These are phyloP conservation scores for Diaporthe caulivora DNA, from an alignment of 2,329 filamentous ascomycete genomes.

Conservation along the genomic window DNA sequence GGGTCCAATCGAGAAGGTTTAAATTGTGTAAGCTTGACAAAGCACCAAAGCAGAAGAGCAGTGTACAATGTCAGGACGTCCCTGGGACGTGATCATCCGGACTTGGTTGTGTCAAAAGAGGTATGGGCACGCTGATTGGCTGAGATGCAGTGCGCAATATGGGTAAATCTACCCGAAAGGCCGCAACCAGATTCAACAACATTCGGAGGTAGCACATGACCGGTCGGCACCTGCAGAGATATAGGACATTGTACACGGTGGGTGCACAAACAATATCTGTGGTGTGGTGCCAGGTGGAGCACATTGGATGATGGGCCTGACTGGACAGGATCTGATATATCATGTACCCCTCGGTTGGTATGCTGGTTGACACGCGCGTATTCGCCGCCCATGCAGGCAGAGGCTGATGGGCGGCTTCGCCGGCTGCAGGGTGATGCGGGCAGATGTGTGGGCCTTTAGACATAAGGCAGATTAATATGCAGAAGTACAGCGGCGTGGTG, in stretches of 20 bases:
- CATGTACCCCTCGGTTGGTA: background rate
- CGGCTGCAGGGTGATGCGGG: constrained; percentile 19
- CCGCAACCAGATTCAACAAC: background rate
- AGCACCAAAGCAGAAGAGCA: constrained; percentile 17
- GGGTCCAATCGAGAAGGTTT: constrained; percentile 27
- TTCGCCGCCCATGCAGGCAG: background rate
- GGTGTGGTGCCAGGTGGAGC: background rate
- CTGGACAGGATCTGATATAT: background rate
- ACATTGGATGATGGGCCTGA: background rate
- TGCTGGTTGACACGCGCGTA: background rate
- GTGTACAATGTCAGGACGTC: background rate
- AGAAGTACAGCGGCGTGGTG: constrained; percentile 6
- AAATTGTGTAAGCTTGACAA: constrained; percentile 34
- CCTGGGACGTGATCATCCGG: constrained; percentile 23
- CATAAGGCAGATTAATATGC: constrained; percentile 11
- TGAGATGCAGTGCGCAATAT: background rate
- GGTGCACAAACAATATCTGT: background rate
- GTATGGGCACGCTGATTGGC: constrained; percentile 5
- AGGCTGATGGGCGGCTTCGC: constrained; percentile 12
- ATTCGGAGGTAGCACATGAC: constrained; percentile 29
- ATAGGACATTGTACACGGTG: background rate
- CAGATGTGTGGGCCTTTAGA: background rate
- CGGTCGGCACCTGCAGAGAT: constrained; percentile 4
- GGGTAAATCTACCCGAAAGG: constrained; percentile 19
- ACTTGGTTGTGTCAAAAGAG: constrained; percentile 8